Conservation (phyloP, 208 protist species). For the Crithidia thermophila region DNA sequence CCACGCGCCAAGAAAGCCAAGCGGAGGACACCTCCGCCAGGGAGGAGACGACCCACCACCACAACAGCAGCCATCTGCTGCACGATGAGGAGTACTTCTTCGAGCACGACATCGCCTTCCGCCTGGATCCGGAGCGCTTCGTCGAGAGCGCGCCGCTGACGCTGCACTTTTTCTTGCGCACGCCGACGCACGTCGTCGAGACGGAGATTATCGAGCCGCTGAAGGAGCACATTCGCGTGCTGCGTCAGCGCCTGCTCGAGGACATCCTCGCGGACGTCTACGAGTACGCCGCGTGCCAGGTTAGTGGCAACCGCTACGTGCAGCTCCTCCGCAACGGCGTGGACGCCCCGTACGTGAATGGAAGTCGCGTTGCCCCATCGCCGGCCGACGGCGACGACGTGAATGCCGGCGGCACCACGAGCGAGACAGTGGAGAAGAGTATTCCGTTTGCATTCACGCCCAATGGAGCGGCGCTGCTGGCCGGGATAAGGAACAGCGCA, state of each 20-base stretch:
- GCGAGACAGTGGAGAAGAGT: neutral
- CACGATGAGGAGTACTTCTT: conserved; percentile 45
- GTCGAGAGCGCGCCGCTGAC: conserved; percentile 40
- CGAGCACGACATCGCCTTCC: conserved; percentile 39
- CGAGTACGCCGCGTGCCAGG: conserved; percentile 14
- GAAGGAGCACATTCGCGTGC: conserved; percentile 1
- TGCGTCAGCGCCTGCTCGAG: conserved; percentile 26
- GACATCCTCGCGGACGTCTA: conserved; percentile 25
- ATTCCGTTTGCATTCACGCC: conserved; percentile 16
- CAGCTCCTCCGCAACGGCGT: conserved; percentile 18
- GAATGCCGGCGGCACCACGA: neutral
- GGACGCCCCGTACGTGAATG: conserved; percentile 11
- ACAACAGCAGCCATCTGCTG: neutral
- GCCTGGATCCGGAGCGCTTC: conserved; percentile 48
- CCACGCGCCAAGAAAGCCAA: neutral
- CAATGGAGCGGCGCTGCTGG: conserved; percentile 4
- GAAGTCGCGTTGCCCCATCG: neutral
- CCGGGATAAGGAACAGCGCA: conserved; percentile 11
- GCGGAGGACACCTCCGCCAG: neutral
- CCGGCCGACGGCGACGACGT: neutral
- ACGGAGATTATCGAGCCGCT: conserved; percentile 40
- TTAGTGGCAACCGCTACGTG: conserved; percentile 22
- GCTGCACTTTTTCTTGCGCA: conserved; percentile 45
- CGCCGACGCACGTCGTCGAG: conserved; percentile 27
- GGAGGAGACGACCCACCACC: neutral